A percentile compares a stretch with the other conserved stretches of the same genome.
Evolutionary conservation across 768 basidiomycete genomes (phyloP).

Genomic region (Leucosporidium yakuticum): DNA sequence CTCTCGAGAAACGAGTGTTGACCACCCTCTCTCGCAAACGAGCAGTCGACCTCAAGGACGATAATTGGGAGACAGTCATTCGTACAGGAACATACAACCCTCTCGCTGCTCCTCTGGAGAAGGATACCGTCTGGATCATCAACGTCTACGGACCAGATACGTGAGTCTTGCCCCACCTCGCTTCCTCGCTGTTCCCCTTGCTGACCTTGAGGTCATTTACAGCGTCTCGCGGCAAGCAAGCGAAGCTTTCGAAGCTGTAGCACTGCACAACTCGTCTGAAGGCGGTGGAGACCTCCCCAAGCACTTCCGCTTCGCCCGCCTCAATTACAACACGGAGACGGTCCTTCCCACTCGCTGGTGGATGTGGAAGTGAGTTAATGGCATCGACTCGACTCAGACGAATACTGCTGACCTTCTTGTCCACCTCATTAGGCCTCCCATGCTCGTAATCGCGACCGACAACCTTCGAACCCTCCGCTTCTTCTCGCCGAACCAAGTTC

Average conservation of each 20-base stretch:
- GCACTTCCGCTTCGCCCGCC: conserved; percentile 23
- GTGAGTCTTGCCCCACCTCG: conserved; percentile 11
- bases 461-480: conserved; percentile 13
- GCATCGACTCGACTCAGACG: no score
- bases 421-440: conserved; percentile 5
- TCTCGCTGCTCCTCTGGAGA: conserved; percentile 1
- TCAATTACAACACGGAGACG: conserved; percentile 27
- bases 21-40: not conserved
- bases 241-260: conserved; percentile 13
- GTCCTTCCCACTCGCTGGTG: conserved; percentile 21
- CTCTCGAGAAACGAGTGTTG: not conserved
- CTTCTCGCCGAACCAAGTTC: conserved; percentile 18
- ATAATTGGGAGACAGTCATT: conserved; percentile 19
- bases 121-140: conserved; percentile 26
- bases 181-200: no score
- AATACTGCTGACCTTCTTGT: no score
- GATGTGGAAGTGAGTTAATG: conserved; percentile 26
- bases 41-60: conserved; percentile 31
- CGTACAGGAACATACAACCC: conserved; percentile 19
- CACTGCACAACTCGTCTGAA: conserved; percentile 12
- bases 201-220: no score
- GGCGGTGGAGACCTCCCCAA: conserved; percentile 17
- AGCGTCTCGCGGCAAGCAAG: no score
- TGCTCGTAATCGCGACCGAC: conserved; percentile 24
- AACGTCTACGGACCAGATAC: conserved; percentile 22